Base-by-base conservation (phyloP, 495 filamentous ascomycete species). In the Podospora didyma region DNA sequence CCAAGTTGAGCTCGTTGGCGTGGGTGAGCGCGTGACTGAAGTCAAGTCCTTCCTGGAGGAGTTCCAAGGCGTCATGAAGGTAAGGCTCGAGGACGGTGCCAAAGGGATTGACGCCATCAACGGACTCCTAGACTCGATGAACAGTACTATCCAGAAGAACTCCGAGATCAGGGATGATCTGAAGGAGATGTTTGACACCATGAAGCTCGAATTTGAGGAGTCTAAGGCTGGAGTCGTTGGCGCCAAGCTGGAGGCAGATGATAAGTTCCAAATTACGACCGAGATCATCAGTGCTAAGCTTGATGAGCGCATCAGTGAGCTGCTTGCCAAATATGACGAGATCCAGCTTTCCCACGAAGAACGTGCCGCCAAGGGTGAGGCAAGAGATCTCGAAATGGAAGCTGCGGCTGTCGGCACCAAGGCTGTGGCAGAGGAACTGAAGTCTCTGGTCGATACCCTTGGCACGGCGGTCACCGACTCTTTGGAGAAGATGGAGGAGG, bases 281-380 rank as follows among this genome's bases (percentile, higher is more conserved):
- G 83, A 91, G 58, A 86, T 83, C 56, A 81, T 93, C 12, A 82
- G 86, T 37, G 69, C 71, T 44, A 95, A 90, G 73, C 77, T 96
- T 23, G 90, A 93, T 50, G 86, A 89, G 64, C 85, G 86, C 59
- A 88, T 96, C 63, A 80, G 79, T 47, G 85, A 89, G 58, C 75
- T 96, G 20, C 79, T 94, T 65, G 74, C 77, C 31, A 94, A 92
- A 65, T 92, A 93, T 62, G 90, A 96, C 37, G 89, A 94, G 46
- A 83, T 87, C 46, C 88, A 92, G 64, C 64, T 79, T 14, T 76
- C 81, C 5, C 79, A 86, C 24, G 86, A 92, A 37, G 83, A 86
- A 41, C 88, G 87, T 54, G 81, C 85, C 14, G 84, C 81, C 21
- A 81, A 84, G 53, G 78, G 82, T 42, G 88, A 88, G 52, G 82